Percentiles rank a stretch among this genome's conserved stretches.
These are phyloP conservation scores for Chalciporus sp. DNA, from an alignment of 1,284 basidiomycete genomes.

Conservation along the genomic window DNA sequence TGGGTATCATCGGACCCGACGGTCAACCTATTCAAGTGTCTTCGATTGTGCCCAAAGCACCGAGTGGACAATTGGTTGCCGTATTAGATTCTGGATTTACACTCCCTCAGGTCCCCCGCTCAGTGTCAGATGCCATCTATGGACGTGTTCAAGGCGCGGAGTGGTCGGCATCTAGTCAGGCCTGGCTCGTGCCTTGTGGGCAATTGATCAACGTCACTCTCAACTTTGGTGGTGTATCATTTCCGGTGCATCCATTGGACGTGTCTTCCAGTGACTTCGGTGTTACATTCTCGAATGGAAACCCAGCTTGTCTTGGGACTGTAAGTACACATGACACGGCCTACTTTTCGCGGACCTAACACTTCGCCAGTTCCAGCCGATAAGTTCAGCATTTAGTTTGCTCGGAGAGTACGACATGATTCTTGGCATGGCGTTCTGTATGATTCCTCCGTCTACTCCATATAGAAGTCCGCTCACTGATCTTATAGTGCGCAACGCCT, in stretches of 20 bases:
- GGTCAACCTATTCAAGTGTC: conserved; percentile 59
- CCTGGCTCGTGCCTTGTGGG: conserved; percentile 75
- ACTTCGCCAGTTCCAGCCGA: conserved; percentile 68
- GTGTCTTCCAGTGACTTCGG: conserved; percentile 67
- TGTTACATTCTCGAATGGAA: conserved; percentile 55
- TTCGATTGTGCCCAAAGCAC: conserved; percentile 69
- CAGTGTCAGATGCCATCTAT: conserved; percentile 77
- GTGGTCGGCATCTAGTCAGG: conserved; percentile 57
- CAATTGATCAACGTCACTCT: conserved; percentile 71
- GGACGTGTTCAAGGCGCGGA: conserved; percentile 75
- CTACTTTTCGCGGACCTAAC: conserved; percentile 5
- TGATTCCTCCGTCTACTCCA: conserved; percentile 26
- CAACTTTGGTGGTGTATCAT: conserved; percentile 67
- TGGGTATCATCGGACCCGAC: conserved; percentile 71
- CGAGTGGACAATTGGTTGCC: conserved; percentile 63
- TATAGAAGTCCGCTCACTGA: conserved; percentile 9
- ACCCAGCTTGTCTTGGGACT: conserved; percentile 65
- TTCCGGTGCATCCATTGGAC: conserved; percentile 75
- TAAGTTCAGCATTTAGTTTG: conserved; percentile 75
- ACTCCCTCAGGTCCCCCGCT: conserved; percentile 69
- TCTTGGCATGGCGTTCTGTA: conserved; percentile 79
- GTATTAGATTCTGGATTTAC: conserved; percentile 78
- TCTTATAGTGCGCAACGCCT: conserved; percentile 66
- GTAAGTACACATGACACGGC: conserved; percentile 42
- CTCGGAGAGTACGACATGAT: conserved; percentile 80